Evolutionary conservation across 495 filamentous ascomycete species (phyloP).

Genomic region (Friedmanniomyces endolithicus): DNA sequence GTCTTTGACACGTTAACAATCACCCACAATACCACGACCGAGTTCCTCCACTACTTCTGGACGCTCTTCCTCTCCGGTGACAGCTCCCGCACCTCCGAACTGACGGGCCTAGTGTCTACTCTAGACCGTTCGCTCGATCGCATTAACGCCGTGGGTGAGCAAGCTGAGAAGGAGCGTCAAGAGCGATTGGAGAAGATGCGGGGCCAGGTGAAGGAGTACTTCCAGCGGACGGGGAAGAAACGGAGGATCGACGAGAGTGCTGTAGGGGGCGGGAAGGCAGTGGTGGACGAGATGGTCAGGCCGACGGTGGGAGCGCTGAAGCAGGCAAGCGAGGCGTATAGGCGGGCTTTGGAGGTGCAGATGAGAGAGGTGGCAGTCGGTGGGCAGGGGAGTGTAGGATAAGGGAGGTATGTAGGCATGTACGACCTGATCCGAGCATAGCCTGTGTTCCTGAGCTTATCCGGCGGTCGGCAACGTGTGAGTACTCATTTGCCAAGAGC

Average conservation of each 20-base stretch:
- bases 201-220: conserved; percentile 53
- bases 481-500: too few species aligned
- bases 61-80: conserved; percentile 74
- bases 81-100: conserved; percentile 58
- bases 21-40: conserved; percentile 82
- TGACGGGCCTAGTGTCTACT: conserved; percentile 64
- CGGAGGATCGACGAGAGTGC: conserved; percentile 49
- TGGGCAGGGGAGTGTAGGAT: background rate
- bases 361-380: conserved; percentile 28
- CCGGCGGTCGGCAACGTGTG: too few species aligned
- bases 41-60: conserved; percentile 97
- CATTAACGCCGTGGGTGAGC: conserved; percentile 65
- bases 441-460: too few species aligned
- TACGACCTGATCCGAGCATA: background rate
- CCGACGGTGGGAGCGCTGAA: conserved; percentile 57
- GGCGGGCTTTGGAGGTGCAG: conserved; percentile 48
- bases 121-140: conserved; percentile 62
- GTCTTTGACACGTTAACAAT: conserved; percentile 64
- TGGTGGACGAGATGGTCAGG: conserved; percentile 60
- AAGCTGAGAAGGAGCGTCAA: conserved; percentile 63
- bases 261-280: conserved; percentile 60
- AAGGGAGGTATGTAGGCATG: background rate
- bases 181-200: conserved; percentile 46
- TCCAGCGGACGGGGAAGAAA: conserved; percentile 57
- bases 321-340: conserved; percentile 51